Evolutionary conservation across 1,284 basidiomycete genomes (phyloP).

Genomic region (Cutaneotrichosporon sp.): DNA sequence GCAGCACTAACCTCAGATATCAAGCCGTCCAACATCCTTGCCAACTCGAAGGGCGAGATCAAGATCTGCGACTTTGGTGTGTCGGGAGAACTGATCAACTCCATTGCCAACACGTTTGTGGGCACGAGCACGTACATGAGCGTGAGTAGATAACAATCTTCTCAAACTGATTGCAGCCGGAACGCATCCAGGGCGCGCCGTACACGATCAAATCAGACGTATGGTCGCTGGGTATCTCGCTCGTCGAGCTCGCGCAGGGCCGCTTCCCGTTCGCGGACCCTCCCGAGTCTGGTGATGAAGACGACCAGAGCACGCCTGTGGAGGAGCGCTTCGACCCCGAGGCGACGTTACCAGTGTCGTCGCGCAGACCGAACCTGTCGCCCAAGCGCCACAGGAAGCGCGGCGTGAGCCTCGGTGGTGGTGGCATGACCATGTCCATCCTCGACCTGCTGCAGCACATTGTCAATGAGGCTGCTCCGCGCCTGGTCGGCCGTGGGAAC

Average conservation of each 20-base stretch:
- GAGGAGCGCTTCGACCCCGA: constrained; percentile 55
- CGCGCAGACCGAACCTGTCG: constrained; percentile 35
- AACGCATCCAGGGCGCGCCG: constrained; percentile 95
- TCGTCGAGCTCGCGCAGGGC: constrained; percentile 91
- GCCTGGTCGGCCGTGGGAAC: constrained; percentile 59
- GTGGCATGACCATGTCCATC: constrained; percentile 94
- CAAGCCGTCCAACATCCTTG: constrained; percentile 97
- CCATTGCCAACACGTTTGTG: constrained; percentile 97
- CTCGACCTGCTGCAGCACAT: constrained; percentile 95
- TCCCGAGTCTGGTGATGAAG: constrained; percentile 65
- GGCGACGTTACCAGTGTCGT: constrained; percentile 40
- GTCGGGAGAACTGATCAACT: constrained; percentile 97
- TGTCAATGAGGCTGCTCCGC: constrained; percentile 91
- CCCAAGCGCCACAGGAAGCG: constrained; percentile 61
- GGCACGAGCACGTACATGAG: constrained; percentile 99
- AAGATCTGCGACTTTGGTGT: constrained; percentile 99
- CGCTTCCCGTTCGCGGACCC: constrained; percentile 85
- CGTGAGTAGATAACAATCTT: constrained; percentile 60
- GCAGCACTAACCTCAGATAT: constrained; percentile 67
- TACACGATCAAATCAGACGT: constrained; percentile 98
- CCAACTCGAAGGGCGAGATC: constrained; percentile 89
- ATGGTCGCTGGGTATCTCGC: constrained; percentile 92
- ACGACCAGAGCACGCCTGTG: constrained; percentile 58
- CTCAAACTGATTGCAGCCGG: constrained; percentile 63
- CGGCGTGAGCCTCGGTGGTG: constrained; percentile 77